Conservation (phyloP, 1,284 basidiomycete genomes). For the Tilletia indica region DNA sequence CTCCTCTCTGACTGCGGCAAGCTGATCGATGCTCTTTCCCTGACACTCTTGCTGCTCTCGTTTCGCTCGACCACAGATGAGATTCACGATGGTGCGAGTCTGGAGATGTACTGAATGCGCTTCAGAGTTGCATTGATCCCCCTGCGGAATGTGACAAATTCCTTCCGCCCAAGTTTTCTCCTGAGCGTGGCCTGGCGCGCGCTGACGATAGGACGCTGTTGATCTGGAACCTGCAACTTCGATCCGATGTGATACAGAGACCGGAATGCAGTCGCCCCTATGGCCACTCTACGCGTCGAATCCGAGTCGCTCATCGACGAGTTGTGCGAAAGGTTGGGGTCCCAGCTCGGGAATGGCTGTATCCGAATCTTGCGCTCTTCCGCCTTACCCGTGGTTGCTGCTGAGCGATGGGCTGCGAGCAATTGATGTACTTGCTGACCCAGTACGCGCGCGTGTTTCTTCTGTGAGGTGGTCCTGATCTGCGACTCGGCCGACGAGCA, state of each 20-base stretch:
- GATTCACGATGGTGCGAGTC: conserved; percentile 24
- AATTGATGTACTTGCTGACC: not conserved
- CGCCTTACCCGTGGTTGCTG: not conserved
- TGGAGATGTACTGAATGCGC: conserved; percentile 25
- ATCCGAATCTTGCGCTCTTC: not conserved
- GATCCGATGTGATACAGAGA: too few relatives aligned
- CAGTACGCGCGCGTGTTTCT: not conserved
- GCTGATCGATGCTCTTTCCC: not conserved
- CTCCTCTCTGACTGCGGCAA: not conserved
- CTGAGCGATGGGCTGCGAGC: not conserved
- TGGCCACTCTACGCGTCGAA: not conserved
- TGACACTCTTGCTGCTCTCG: not conserved
- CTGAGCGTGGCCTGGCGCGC: too few relatives aligned
- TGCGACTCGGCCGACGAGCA: not conserved
- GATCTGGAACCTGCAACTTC: too few relatives aligned
- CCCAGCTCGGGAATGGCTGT: not conserved
- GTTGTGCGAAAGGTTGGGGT: not conserved
- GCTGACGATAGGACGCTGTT: too few relatives aligned
- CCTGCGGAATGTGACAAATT: too few relatives aligned
- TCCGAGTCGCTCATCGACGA: not conserved
- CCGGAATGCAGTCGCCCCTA: too few relatives aligned
- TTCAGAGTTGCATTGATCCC: too few relatives aligned
- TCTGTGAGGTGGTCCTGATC: not conserved
- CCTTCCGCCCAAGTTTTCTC: too few relatives aligned
- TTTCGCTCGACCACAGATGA: conserved; percentile 18